Percentiles rank a stretch among this genome's conserved stretches.
Evolutionary conservation across 495 filamentous ascomycete species (phyloP).

Genomic region (Aspergillus steynii): DNA sequence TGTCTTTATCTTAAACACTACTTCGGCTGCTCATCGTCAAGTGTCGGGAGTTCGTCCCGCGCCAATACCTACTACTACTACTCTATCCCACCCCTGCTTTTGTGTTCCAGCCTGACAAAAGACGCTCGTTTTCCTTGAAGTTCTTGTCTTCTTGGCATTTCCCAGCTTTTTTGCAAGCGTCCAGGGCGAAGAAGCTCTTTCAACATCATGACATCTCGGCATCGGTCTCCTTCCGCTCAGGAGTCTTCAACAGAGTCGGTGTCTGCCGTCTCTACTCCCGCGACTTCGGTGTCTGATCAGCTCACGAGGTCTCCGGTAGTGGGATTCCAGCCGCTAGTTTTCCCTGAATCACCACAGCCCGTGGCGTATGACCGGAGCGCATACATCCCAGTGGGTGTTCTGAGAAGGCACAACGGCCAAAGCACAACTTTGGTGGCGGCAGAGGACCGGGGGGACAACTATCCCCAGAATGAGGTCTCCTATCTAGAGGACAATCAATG

Average conservation of each 20-base stretch:
- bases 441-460: constrained; percentile 9
- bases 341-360: neutral
- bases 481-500: constrained; percentile 32
- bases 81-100: neutral
- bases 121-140: neutral
- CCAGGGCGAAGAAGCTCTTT: neutral
- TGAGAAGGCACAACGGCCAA: constrained; percentile 12
- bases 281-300: neutral
- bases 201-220: neutral
- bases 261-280: constrained; percentile 3
- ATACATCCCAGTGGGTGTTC: constrained; percentile 25
- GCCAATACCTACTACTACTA: no score
- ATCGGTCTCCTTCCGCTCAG: neutral
- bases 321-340: neutral
- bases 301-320: neutral
- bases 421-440: neutral
- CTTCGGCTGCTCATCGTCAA: neutral
- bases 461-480: constrained; percentile 23
- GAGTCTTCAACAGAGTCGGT: constrained; percentile 7
- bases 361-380: constrained; percentile 1
- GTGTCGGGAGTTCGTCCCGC: neutral
- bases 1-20: neutral
- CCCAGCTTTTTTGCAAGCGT: neutral
- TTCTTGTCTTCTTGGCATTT: neutral
- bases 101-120: neutral